These are phyloP conservation scores for Thraustochytrium striatum DNA, from an alignment of 352 stramenopile genomes.

Conservation along the genomic window DNA sequence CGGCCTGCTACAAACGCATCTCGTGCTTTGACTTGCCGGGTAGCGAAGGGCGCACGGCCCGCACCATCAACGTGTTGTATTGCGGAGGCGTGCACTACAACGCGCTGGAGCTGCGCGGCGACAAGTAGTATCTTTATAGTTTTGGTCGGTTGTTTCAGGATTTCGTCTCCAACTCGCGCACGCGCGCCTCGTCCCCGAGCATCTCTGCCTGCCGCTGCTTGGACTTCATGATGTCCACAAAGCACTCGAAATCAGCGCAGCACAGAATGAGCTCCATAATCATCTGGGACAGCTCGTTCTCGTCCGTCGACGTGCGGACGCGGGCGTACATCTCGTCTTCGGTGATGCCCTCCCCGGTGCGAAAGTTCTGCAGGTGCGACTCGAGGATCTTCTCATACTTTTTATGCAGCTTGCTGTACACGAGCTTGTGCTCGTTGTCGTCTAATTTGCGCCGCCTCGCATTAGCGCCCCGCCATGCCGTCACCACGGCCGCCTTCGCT, in stretches of 20 bases:
- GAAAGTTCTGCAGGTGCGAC: constrained; percentile 35
- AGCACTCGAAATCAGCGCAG: constrained; percentile 43
- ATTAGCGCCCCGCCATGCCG: no score
- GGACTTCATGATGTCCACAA: constrained; percentile 43
- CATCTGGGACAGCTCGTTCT: constrained; percentile 38
- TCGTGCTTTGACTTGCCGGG: constrained; percentile 50
- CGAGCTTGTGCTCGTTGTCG: constrained; percentile 41
- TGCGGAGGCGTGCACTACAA: constrained; percentile 55
- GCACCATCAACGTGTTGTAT: constrained; percentile 52
- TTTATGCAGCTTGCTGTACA: constrained; percentile 43
- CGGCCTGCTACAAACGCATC: constrained; percentile 50
- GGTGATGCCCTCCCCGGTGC: constrained; percentile 7
- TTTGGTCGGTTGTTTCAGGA: background rate
- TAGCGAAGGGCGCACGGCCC: background rate
- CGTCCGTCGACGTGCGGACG: constrained; percentile 7
- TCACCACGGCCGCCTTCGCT: no score
- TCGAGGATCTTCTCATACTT: constrained; percentile 41
- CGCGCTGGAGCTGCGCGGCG: background rate
- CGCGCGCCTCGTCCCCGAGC: no score
- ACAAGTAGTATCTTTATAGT: background rate
- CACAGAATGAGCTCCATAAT: constrained; percentile 40
- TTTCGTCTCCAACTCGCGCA: no score
- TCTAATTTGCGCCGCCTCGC: no score
- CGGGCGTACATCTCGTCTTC: constrained; percentile 18
- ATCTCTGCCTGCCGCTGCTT: constrained; percentile 29